These are phyloP conservation scores for Paraphaeosphaeria minitans DNA, from an alignment of 2,329 filamentous ascomycete species.

Conservation along the genomic window DNA sequence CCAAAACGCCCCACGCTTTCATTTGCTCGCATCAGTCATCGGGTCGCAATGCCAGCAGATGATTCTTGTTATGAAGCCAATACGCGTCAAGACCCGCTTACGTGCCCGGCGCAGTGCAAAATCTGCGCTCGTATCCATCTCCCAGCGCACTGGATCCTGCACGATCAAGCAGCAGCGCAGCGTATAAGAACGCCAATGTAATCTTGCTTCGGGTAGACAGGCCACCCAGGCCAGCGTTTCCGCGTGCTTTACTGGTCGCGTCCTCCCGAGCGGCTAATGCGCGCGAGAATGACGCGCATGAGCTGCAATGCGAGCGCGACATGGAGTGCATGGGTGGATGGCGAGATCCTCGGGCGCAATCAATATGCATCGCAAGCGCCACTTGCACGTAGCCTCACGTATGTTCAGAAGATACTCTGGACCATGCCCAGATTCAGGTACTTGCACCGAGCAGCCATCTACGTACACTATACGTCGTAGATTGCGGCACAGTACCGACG, in stretches of 20 bases:
- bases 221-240: background rate
- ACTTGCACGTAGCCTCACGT: background rate
- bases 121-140: background rate
- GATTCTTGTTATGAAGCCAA: background rate
- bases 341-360: background rate
- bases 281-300: constrained; percentile 13
- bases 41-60: background rate
- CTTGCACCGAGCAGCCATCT: background rate
- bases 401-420: background rate
- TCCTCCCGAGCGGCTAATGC: constrained; percentile 2
- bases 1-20: background rate
- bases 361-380: background rate
- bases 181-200: background rate
- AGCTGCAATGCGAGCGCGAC: constrained; percentile 6
- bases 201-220: background rate
- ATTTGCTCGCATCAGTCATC: background rate
- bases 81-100: background rate
- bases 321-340: background rate
- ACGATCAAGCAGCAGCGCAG: background rate
- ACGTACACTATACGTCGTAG: background rate
- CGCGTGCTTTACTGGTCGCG: background rate
- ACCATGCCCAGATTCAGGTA: background rate
- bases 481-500: background rate
- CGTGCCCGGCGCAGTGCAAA: background rate
- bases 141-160: background rate